Evolutionary conservation across 2,329 filamentous ascomycete species (phyloP), one percentile per base, ranked within the genome.

Genomic region (Diplodia sapinea): DNA sequence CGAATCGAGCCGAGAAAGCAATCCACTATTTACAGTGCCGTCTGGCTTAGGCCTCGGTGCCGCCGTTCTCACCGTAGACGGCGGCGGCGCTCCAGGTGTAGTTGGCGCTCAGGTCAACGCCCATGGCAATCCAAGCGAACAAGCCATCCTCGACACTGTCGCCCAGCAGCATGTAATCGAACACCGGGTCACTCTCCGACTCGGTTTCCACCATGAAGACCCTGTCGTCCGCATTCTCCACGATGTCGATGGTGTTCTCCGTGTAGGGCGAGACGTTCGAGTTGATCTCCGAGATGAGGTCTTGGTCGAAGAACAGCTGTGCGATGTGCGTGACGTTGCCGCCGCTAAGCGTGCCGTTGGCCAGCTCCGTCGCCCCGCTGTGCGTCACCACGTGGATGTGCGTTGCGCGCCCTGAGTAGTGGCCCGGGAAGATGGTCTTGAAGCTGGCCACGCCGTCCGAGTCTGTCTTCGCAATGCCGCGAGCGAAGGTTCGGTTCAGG

Each of bases 301-400:
- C 79, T 74, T 89, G 84, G 74, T 90, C 87, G 67, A 87, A 88
- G 82, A 88, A 90, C 61, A 88, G 74, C 74, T 91, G 88, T 20
- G 88, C 88, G 49, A 89, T 82, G 77, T 90, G 87, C 9, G 84
- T 83, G 67, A 86, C 82, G 63, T 78, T 80, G 17, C 81, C 80
- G 68, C 81, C 84, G 52, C 77, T 76, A 68, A 86, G 81, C 66
- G 85, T 85, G 62, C 83, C 85, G 72, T 84, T 87, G 62, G 79
- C 70, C 57, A 81, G 78, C 6, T 81, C 70, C 43, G 76, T 78
- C 36, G 73, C 74, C 55, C 77, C 77, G 68, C 77, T 76, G 67
- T 80, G 78, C 49, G 80, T 73, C 59, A 77, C 69, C 66, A 76
- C 40, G 47, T 69, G 57, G 67, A 80, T 78, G 70, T 84, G 82